phyloP scores from a whole-genome alignment of 805 yeast genomes.

The Candida hispaniensis region DNA sequence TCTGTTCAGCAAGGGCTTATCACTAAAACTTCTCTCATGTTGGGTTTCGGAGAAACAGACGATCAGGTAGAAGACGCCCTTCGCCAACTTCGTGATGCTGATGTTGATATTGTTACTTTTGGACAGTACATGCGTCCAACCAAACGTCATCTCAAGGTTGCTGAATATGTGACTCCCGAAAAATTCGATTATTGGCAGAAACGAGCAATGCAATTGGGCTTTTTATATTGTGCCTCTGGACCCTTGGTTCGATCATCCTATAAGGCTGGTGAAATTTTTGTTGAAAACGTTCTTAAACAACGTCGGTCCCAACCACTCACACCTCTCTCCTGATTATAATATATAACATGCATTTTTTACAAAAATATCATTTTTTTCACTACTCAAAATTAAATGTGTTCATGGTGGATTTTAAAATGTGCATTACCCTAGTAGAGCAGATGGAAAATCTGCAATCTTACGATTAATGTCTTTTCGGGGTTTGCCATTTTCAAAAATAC shows the following conservation, averaged over 20 bases:
- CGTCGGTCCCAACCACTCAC: constrained; percentile 34
- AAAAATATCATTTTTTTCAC: neutral
- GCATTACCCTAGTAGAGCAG: constrained; percentile 12
- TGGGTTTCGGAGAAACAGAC: constrained; percentile 94
- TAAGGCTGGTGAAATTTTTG: constrained; percentile 96
- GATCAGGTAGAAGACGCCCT: constrained; percentile 73
- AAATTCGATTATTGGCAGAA: constrained; percentile 91
- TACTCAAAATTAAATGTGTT: neutral
- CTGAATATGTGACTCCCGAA: constrained; percentile 87
- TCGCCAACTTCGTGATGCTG: constrained; percentile 58
- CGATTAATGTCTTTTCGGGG: constrained; percentile 15
- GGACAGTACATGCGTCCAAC: constrained; percentile 99
- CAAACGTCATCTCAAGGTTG: constrained; percentile 96
- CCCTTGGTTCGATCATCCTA: constrained; percentile 94
- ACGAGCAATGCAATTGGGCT: constrained; percentile 76
- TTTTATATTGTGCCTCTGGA: constrained; percentile 92
- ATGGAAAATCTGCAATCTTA: constrained; percentile 13
- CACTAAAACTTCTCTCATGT: constrained; percentile 91
- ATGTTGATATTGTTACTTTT: constrained; percentile 91
- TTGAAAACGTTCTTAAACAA: constrained; percentile 82
- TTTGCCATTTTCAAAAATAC: constrained; percentile 43
- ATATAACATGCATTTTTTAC: neutral
- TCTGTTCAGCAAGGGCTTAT: constrained; percentile 58
- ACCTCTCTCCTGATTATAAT: neutral
- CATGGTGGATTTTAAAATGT: no score